Evolutionary conservation across 225 moss, liverwort and hornwort genomes (phyloP), one percentile per base, ranked within the genome.

Genomic region (Anthoceros angustus): DNA sequence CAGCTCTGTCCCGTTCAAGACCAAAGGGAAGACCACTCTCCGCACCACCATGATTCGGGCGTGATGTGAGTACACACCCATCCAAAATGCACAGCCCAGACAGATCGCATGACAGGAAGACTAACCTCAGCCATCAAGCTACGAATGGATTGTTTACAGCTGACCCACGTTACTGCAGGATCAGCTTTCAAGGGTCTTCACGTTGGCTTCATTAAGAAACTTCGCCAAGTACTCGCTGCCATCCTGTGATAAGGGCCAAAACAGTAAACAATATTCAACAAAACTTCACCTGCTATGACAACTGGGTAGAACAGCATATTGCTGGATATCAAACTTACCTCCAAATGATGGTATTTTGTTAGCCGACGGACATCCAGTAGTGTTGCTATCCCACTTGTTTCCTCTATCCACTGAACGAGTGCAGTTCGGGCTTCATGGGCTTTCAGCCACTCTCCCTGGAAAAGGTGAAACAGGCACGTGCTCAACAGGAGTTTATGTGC

Each of bases 321-420:
- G 23, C 18, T 18, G 12, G 1, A 55, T 55, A 23, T 55, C 8
- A 5, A 55, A 55, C 16, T 15, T 18, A 55, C 55, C 55, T 9
- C 14, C 14, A 55, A 15, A 5, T 55, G 55, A 20, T 55, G 55
- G 26, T 81, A 84, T 0, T 67, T 42, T 0, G 23, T 14, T 38
- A 76, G 68, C 66, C 74, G 80, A 9, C 76, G 78, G 50, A 79
- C 46, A 72, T 81, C 81, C 69, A 74, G 66, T 68, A 84, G 50
- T 70, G 79, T 79, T 62, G 71, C 74, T 61, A 81, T 66, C n/a
- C 81, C 81, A 40, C 76, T 81, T 70, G 68, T 65, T 11, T 15
- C 42, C 0, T 0, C 42, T 40, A 84, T 78, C 9, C 40, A 69
- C 2, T 14, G 5, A 65, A 63, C 63, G 5, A 84, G 69, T 0